Conservation (phyloP, 2,329 filamentous ascomycete species). For the Scedosporium minutisporum region DNA sequence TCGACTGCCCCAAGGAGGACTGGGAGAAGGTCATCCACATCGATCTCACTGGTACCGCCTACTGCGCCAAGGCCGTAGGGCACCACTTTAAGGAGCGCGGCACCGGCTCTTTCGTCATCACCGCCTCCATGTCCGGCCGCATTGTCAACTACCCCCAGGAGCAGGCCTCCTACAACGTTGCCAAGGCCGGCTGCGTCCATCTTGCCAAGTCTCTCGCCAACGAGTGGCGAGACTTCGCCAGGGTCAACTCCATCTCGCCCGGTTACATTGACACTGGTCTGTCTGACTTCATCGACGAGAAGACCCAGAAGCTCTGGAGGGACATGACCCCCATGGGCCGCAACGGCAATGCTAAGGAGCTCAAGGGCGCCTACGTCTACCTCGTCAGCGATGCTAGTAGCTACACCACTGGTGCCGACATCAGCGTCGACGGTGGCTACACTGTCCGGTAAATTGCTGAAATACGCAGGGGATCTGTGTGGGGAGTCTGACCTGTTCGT, state of each 20-base stretch:
- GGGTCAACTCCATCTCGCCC: constrained; percentile 63
- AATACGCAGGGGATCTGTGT: too few relatives aligned
- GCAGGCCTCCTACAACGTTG: constrained; percentile 65
- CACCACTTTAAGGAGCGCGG: constrained; percentile 60
- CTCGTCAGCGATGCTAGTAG: constrained; percentile 73
- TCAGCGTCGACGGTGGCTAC: constrained; percentile 71
- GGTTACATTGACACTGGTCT: constrained; percentile 71
- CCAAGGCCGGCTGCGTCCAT: constrained; percentile 56
- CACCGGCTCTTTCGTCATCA: constrained; percentile 68
- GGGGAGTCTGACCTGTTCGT: too few relatives aligned
- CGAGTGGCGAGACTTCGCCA: constrained; percentile 68
- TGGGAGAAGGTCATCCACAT: constrained; percentile 61
- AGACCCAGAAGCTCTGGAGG: constrained; percentile 4
- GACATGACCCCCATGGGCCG: constrained; percentile 38
- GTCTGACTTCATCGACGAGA: constrained; percentile 6
- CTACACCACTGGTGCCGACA: constrained; percentile 67
- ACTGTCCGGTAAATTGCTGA: constrained; percentile 31
- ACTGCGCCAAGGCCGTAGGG: constrained; percentile 63
- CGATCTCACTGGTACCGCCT: constrained; percentile 70
- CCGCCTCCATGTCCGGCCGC: constrained; percentile 68
- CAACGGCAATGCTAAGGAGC: constrained; percentile 61
- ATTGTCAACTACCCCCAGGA: constrained; percentile 70
- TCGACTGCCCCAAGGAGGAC: constrained; percentile 57
- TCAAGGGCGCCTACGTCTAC: constrained; percentile 77
- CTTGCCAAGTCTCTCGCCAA: constrained; percentile 52